Conservation (phyloP, 345 rosid species). For the Cardiospermum halicacabum region DNA sequence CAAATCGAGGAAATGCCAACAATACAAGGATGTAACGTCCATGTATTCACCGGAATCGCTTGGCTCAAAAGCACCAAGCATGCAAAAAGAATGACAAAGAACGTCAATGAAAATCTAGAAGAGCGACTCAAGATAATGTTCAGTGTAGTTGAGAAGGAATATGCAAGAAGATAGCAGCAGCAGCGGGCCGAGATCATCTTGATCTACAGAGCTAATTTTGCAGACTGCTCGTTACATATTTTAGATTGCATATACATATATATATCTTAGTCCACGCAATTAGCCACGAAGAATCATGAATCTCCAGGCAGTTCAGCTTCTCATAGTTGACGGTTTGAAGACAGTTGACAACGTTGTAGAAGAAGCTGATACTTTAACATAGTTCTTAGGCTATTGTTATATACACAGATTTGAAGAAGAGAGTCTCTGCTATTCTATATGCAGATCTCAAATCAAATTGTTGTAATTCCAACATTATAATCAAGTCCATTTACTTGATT, state of each 20-base stretch:
- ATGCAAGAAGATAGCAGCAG: conserved; percentile 33
- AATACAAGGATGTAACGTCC: conserved; percentile 48
- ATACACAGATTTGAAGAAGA: not conserved
- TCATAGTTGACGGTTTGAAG: not conserved
- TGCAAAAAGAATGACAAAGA: conserved; percentile 74
- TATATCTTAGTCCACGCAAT: not conserved
- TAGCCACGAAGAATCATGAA: not conserved
- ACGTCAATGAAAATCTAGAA: conserved; percentile 54
- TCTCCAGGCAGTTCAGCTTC: not conserved
- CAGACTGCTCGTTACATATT: not conserved
- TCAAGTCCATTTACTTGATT: not conserved
- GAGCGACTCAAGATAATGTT: conserved; percentile 65
- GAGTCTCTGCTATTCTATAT: not conserved
- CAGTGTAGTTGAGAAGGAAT: conserved; percentile 70
- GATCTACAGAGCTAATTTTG: not conserved
- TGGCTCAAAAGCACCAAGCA: conserved; percentile 91
- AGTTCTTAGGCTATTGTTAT: not conserved
- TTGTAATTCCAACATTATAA: conserved; percentile 1
- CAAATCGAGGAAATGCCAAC: conserved; percentile 68
- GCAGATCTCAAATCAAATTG: no score
- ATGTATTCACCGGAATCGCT: conserved; percentile 67
- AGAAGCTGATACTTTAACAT: no score
- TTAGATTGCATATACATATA: conserved; percentile 3
- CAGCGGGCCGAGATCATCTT: not conserved
- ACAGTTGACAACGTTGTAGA: not conserved